These are phyloP conservation scores for Malus sieversii DNA, from an alignment of 306 rosid genomes.

Conservation along the genomic window DNA sequence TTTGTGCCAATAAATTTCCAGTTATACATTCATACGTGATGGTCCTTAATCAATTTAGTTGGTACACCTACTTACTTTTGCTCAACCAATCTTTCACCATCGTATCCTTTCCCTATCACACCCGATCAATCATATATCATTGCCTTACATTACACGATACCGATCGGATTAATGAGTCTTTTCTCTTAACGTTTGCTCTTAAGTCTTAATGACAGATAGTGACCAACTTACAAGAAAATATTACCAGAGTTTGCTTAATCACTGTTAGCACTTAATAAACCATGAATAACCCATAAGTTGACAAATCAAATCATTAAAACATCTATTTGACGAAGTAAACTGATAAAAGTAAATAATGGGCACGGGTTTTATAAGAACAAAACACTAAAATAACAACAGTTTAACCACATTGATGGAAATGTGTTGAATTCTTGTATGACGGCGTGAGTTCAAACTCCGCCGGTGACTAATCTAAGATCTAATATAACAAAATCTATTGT, in stretches of 20 bases:
- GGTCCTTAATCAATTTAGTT: background rate
- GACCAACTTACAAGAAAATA: background rate
- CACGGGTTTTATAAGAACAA: background rate
- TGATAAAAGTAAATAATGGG: no score
- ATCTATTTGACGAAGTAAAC: no score
- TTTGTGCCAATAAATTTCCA: background rate
- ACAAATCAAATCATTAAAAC: background rate
- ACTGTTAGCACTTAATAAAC: background rate
- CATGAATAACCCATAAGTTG: background rate
- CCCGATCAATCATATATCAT: background rate
- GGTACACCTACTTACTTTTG: constrained; percentile 9
- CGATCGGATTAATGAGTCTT: constrained; percentile 10
- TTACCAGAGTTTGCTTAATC: background rate
- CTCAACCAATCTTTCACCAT: constrained; percentile 18
- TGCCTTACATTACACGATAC: constrained; percentile 5
- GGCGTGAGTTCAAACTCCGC: rapidly evolving
- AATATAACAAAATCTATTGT: no score
- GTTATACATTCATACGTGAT: background rate
- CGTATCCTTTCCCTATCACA: background rate
- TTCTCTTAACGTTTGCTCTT: background rate
- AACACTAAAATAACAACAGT: no score
- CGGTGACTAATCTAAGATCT: no score
- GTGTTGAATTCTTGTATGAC: rapidly evolving
- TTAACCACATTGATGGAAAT: no score
- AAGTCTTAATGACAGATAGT: background rate